Percentiles rank a stretch among this genome's conserved stretches.
Evolutionary conservation across 2,329 filamentous ascomycete genomes (phyloP).

Genomic region (Neonectria hederae): DNA sequence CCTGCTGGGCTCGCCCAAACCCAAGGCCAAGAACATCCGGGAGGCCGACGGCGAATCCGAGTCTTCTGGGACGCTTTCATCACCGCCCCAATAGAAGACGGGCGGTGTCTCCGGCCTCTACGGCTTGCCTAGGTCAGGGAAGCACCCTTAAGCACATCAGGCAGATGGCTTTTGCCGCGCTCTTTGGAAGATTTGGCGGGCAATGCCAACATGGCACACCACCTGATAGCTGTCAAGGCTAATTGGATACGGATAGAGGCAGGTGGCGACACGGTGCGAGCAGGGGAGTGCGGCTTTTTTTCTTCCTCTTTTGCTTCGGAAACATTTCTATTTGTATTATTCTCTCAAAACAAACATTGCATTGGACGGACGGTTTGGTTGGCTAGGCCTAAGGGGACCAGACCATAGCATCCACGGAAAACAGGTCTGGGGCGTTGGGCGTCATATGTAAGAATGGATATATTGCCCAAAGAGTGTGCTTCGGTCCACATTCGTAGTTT

Average conservation of each 20-base stretch:
- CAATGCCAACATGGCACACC: conserved; percentile 12
- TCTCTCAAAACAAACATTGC: conserved; percentile 37
- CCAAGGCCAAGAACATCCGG: conserved; percentile 55
- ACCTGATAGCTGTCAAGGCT: conserved; percentile 6
- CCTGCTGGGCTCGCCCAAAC: conserved; percentile 57
- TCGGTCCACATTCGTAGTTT: not conserved
- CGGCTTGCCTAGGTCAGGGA: not conserved
- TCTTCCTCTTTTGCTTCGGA: conserved; percentile 5
- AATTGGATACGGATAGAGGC: conserved; percentile 44
- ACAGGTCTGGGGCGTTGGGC: conserved; percentile 42
- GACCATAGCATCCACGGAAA: conserved; percentile 43
- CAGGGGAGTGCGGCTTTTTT: conserved; percentile 9
- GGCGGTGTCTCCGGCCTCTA: not conserved
- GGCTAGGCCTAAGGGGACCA: conserved; percentile 39
- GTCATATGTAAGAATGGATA: conserved; percentile 41
- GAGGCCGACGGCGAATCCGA: conserved; percentile 64
- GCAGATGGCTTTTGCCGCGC: not conserved
- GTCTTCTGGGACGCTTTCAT: conserved; percentile 65
- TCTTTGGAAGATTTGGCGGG: conserved; percentile 1
- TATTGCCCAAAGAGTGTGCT: conserved; percentile 18
- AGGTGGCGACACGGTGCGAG: conserved; percentile 29
- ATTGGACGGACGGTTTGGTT: conserved; percentile 40
- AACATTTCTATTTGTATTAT: conserved; percentile 39
- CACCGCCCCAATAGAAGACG: conserved; percentile 48
- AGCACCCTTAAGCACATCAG: not conserved